These are phyloP conservation scores for Salinomyces thailandicus DNA, from an alignment of 2,329 filamentous ascomycete species.

Conservation along the genomic window DNA sequence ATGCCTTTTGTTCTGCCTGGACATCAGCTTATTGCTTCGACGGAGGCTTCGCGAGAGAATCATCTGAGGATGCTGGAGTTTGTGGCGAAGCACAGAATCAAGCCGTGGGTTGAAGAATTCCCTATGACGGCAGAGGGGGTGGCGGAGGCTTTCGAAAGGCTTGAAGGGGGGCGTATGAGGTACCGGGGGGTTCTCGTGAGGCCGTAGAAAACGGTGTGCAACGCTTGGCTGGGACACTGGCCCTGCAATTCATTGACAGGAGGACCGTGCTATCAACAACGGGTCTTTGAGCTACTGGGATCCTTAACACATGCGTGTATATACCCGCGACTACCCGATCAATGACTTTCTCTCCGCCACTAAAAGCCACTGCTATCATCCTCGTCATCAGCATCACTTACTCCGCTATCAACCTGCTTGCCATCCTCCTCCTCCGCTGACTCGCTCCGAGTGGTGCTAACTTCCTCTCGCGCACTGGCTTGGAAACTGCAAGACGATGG, in stretches of 20 bases:
- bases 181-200: conserved; percentile 33
- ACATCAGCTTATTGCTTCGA: conserved; percentile 24
- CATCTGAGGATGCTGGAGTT: conserved; percentile 35
- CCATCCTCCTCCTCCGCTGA: too few species aligned
- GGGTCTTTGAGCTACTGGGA: too few species aligned
- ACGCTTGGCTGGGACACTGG: not conserved
- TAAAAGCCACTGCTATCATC: not conserved
- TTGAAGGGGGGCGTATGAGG: conserved; percentile 35
- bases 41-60: conserved; percentile 23
- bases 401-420: not conserved
- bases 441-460: too few species aligned
- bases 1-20: conserved; percentile 27
- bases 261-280: too few species aligned
- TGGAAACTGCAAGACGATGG: too few species aligned
- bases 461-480: too few species aligned
- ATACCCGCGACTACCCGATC: too few species aligned
- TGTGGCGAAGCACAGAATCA: conserved; percentile 31
- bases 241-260: too few species aligned
- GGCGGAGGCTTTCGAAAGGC: conserved; percentile 30
- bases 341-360: too few species aligned
- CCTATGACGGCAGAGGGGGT: conserved; percentile 32
- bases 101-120: conserved; percentile 36
- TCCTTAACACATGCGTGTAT: too few species aligned
- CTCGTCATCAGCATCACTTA: not conserved
- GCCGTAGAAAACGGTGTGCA: not conserved